These are phyloP conservation scores for Albatrellus ellisii DNA, from an alignment of 768 basidiomycete genomes.

Conservation along the genomic window DNA sequence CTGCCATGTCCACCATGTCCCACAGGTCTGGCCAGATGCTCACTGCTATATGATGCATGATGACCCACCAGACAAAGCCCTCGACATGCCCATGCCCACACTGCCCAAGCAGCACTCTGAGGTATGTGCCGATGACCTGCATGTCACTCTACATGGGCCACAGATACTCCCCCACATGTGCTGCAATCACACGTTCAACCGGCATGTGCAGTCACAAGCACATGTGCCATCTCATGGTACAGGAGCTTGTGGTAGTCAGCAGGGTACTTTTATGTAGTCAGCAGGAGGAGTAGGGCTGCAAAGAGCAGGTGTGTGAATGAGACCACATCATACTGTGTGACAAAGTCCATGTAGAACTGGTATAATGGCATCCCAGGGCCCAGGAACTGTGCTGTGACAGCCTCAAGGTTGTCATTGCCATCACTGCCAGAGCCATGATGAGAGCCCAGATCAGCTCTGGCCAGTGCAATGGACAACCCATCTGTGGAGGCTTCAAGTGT, in stretches of 20 bases:
- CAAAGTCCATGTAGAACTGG: conserved; percentile 87
- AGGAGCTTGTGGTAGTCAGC: conserved; percentile 73
- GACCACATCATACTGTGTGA: conserved; percentile 81
- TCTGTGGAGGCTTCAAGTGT: conserved; percentile 22
- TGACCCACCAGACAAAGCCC: conserved; percentile 53
- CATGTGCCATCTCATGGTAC: conserved; percentile 68
- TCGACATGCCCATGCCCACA: conserved; percentile 22
- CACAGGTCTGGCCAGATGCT: conserved; percentile 60
- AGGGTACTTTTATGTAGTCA: conserved; percentile 64
- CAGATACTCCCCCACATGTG: conserved; percentile 45
- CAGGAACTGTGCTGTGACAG: conserved; percentile 42
- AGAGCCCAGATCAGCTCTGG: no score
- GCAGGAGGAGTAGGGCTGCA: conserved; percentile 59
- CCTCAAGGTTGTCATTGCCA: conserved; percentile 29
- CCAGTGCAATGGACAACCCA: conserved; percentile 11
- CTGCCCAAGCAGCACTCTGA: conserved; percentile 35
- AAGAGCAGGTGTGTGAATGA: conserved; percentile 79
- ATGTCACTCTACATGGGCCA: conserved; percentile 57
- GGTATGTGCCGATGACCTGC: conserved; percentile 50
- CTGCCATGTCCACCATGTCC: not conserved
- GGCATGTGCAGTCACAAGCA: conserved; percentile 46
- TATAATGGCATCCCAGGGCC: conserved; percentile 69
- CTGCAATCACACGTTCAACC: conserved; percentile 37
- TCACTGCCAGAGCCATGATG: conserved; percentile 10
- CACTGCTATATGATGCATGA: conserved; percentile 67